These are phyloP conservation scores for Neurospora sp. DNA, from an alignment of 495 filamentous ascomycete genomes.

Conservation along the genomic window DNA sequence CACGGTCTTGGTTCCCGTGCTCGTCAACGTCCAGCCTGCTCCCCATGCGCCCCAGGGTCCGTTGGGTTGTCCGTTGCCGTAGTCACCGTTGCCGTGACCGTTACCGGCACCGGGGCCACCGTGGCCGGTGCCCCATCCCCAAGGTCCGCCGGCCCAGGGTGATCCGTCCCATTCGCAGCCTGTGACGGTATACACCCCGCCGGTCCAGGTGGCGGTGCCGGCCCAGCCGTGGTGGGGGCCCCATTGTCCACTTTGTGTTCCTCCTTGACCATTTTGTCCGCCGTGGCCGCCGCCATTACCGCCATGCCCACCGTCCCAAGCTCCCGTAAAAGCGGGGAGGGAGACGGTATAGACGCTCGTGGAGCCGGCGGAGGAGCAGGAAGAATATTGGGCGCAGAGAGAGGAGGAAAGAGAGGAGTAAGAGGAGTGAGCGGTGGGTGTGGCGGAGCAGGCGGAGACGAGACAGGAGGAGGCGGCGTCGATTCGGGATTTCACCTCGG, in stretches of 20 bases:
- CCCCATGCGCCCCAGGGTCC: constrained; percentile 36
- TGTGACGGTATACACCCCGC: constrained; percentile 36
- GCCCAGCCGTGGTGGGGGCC: constrained; percentile 3
- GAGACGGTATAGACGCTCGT: constrained; percentile 34
- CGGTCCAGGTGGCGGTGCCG: constrained; percentile 26
- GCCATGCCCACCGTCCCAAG: constrained; percentile 22
- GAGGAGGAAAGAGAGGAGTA: constrained; percentile 32
- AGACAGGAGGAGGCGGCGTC: constrained; percentile 26
- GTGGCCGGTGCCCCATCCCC: constrained; percentile 26
- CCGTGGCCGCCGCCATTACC: constrained; percentile 1
- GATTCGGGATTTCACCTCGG: background rate
- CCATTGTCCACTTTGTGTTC: background rate
- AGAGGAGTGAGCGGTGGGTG: constrained; percentile 27
- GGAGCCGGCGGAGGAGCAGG: constrained; percentile 28
- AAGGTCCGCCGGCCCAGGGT: constrained; percentile 38
- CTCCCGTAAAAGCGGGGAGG: constrained; percentile 28
- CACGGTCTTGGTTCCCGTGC: constrained; percentile 19
- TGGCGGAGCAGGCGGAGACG: constrained; percentile 26
- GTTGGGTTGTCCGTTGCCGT: background rate
- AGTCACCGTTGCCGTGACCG: background rate
- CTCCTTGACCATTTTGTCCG: background rate
- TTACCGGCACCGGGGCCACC: constrained; percentile 10
- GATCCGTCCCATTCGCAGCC: constrained; percentile 36
- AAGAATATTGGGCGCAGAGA: constrained; percentile 27
- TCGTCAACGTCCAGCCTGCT: constrained; percentile 27